These are phyloP conservation scores for Aspergillus bridgeri DNA, from an alignment of 495 filamentous ascomycete genomes.

Conservation along the genomic window DNA sequence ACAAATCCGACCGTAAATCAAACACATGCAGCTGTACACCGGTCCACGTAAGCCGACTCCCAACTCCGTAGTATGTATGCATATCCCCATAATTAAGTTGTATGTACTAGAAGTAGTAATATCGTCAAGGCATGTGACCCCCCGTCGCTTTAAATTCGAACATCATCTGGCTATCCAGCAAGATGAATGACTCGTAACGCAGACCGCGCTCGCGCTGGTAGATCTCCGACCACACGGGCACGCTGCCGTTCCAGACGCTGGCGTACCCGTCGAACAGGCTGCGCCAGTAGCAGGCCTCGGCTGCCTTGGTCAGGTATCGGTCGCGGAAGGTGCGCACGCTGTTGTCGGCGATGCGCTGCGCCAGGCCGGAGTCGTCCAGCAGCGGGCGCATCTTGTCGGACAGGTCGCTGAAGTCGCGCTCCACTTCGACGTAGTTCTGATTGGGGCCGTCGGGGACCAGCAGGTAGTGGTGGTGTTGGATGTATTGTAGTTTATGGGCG, in stretches of 20 bases:
- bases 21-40: too few species aligned
- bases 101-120: too few species aligned
- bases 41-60: too few species aligned
- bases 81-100: too few species aligned
- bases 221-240: conserved; percentile 19
- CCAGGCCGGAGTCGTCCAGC: conserved; percentile 38
- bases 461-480: conserved; percentile 44
- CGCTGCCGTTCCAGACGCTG: conserved; percentile 38
- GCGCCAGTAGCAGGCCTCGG: conserved; percentile 60
- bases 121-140: neutral
- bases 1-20: too few species aligned
- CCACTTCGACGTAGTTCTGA: conserved; percentile 61
- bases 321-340: conserved; percentile 53
- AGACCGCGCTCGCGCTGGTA: conserved; percentile 27
- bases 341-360: conserved; percentile 53
- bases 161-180: conserved; percentile 34
- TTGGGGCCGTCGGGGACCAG: conserved; percentile 44
- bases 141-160: conserved; percentile 24
- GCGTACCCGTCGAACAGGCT: conserved; percentile 46
- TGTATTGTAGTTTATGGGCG: conserved; percentile 44
- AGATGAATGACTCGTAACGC: conserved; percentile 40
- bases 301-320: conserved; percentile 56
- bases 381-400: conserved; percentile 49
- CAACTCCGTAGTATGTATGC: too few species aligned
- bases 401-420: conserved; percentile 55